Percentiles rank a stretch among this genome's conserved stretches.
These are phyloP conservation scores for Cordyceps pruinosa DNA, from an alignment of 2,329 filamentous ascomycete species.

Conservation along the genomic window DNA sequence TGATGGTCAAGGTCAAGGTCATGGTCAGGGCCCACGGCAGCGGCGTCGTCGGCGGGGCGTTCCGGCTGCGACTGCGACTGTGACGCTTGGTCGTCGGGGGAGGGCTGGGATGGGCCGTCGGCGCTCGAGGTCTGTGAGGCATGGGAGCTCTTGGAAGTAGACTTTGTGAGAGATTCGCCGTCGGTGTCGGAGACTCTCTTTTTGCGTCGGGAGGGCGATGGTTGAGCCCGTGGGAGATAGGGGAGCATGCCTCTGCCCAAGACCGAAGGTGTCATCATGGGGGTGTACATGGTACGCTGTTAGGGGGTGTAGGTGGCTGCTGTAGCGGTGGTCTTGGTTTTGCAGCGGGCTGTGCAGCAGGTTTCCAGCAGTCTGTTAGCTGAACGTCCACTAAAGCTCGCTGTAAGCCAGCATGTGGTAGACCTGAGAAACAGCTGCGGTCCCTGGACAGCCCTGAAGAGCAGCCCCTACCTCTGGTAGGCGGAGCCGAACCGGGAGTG, in stretches of 20 bases:
- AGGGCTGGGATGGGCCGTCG: neutral
- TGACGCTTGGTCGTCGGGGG: neutral
- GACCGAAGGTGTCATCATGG: neutral
- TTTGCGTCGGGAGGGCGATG: neutral
- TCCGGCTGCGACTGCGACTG: neutral
- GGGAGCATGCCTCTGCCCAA: neutral
- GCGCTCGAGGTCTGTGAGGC: neutral
- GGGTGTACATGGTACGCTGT: slow-evolving; percentile 8
- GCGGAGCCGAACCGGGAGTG: neutral
- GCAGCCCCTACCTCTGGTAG: too few relatives aligned
- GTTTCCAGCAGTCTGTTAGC: neutral
- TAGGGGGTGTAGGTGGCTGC: slow-evolving; percentile 1
- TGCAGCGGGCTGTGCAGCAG: too few relatives aligned
- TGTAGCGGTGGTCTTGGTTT: neutral
- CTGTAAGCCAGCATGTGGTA: neutral
- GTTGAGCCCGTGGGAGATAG: neutral
- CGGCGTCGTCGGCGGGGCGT: slow-evolving; percentile 5
- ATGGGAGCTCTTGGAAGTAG: neutral
- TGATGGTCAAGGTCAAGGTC: neutral
- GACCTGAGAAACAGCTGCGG: too few relatives aligned
- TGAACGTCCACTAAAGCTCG: neutral
- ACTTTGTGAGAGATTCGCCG: neutral
- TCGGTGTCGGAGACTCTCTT: neutral
- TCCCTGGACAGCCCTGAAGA: too few relatives aligned
- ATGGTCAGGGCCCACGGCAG: slow-evolving; percentile 4